phyloP scores from a whole-genome alignment of 139 green algal genomes.

The Chlorella vulgaris region DNA sequence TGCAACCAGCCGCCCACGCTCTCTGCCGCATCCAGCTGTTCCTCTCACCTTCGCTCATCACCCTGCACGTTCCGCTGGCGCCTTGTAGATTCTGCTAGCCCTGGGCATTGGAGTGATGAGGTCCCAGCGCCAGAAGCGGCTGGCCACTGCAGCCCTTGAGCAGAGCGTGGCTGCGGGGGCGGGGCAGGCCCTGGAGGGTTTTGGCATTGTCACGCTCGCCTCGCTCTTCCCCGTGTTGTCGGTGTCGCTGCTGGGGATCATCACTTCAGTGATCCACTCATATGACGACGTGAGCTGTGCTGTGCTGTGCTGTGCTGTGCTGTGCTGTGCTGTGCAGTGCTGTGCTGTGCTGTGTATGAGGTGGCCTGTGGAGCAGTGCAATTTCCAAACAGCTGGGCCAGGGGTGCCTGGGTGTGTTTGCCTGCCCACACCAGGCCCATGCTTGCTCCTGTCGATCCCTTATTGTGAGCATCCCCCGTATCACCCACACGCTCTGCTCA shows the following conservation, averaged over 20 bases:
- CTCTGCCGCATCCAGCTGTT: too few relatives aligned
- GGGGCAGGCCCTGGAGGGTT: conserved; percentile 59
- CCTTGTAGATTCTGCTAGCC: conserved; percentile 35
- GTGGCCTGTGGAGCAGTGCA: neutral
- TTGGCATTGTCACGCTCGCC: conserved; percentile 61
- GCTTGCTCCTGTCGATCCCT: neutral
- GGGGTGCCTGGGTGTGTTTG: neutral
- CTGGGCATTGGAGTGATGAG: conserved; percentile 57
- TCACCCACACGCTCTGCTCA: too few relatives aligned
- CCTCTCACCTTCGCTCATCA: neutral
- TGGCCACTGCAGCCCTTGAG: conserved; percentile 43
- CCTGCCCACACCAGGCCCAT: neutral
- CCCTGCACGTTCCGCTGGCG: neutral
- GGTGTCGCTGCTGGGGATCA: conserved; percentile 56
- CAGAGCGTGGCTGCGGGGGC: conserved; percentile 14
- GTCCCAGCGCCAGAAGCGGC: conserved; percentile 31
- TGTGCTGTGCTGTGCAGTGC: neutral
- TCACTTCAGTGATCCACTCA: conserved; percentile 24
- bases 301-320: neutral
- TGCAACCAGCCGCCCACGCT: too few relatives aligned
- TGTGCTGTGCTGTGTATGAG: neutral
- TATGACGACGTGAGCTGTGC: conserved; percentile 25
- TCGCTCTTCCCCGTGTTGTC: conserved; percentile 55
- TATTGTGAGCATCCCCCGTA: too few relatives aligned
- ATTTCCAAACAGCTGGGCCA: neutral